Base-by-base conservation (phyloP, 2,329 filamentous ascomycete species). In the Alternaria brassicae region DNA sequence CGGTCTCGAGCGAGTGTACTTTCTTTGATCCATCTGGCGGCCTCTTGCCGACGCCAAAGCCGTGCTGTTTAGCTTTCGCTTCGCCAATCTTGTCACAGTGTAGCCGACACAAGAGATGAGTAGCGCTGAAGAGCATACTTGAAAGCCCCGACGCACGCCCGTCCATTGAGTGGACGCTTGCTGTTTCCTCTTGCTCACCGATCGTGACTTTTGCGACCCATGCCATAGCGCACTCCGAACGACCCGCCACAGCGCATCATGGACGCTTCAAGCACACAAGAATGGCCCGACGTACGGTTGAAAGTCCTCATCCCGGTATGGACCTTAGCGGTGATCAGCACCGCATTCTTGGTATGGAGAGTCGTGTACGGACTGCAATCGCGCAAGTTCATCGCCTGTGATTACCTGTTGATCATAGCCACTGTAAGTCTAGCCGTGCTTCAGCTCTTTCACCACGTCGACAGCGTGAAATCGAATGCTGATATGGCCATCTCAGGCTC, bases 331-430 rank as follows among this genome's bases (percentile, higher is more conserved):
- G 45, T 66, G n/a, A 59, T 72, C 45, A 68, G 64, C 27, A 69
- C 66, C 1, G 39, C 50, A n/a, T 72, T 71, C 48, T 45, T 72
- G n/a, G 19, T 65, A 37, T 71, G 70, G 68, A 68, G 70, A 62
- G 41, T 67, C 36, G 57, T 65, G 6, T 72, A 72, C 53, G 67
- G 70, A 1, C 27, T 69, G 52, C 53, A 60, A 42, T 50, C 48
- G 21, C 65, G 70, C 44, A 70, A 56, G 34, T 70, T 72, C 49
- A 62, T 72, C 62, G 19, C 58, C 15, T 67, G 63, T 48, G 70
- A 72, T 56, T 70, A 71, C 47, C n/a, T 72, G 51, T 55, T 73
- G 54, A 69, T 73, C 55, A 62, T 70, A 36, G 67, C 70, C 34
- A 60, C 61, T 54, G 69, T 72, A 61, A 57, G 70, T 69, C 23